A percentile compares a stretch with the other conserved stretches of the same genome.
phyloP scores from a whole-genome alignment of 2,329 filamentous ascomycete species.

The Curvularia verruculosa region DNA sequence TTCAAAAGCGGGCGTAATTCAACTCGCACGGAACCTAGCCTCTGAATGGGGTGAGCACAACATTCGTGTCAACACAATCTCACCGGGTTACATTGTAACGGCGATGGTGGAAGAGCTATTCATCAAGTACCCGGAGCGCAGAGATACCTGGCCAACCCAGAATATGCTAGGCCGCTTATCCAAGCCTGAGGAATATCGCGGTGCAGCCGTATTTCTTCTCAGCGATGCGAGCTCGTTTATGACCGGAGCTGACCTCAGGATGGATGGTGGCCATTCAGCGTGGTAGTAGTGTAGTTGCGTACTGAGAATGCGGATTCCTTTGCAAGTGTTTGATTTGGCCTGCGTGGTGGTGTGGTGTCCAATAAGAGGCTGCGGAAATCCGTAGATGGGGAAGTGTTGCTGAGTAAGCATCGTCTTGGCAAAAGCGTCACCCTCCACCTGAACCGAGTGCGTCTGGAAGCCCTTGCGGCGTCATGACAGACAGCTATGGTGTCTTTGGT shows the following conservation, averaged over 20 bases:
- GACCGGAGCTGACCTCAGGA: constrained; percentile 48
- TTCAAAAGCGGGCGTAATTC: constrained; percentile 75
- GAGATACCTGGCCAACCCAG: constrained; percentile 74
- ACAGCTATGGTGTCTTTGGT: constrained; percentile 20
- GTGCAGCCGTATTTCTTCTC: constrained; percentile 48
- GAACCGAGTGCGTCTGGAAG: constrained; percentile 8
- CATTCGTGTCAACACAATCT: constrained; percentile 82
- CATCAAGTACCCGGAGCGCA: constrained; percentile 71
- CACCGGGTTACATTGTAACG: constrained; percentile 79
- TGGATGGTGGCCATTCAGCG: constrained; percentile 48
- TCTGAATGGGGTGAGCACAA: constrained; percentile 74
- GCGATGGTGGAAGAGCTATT: constrained; percentile 86
- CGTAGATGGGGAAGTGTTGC: constrained; percentile 3
- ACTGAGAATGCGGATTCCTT: neutral
- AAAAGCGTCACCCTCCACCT: neutral
- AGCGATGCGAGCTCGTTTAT: constrained; percentile 52
- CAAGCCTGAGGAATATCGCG: constrained; percentile 46
- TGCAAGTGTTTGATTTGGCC: neutral
- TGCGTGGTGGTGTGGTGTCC: constrained; percentile 4
- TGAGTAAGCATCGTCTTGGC: constrained; percentile 14
- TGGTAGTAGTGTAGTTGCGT: constrained; percentile 34
- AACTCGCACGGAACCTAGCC: constrained; percentile 73
- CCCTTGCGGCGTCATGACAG: constrained; percentile 15
- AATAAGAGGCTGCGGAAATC: constrained; percentile 20
- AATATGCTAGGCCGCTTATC: constrained; percentile 73